Base-by-base conservation (phyloP, 192 early-diverging fungal genomes). In the Podila horticola region DNA sequence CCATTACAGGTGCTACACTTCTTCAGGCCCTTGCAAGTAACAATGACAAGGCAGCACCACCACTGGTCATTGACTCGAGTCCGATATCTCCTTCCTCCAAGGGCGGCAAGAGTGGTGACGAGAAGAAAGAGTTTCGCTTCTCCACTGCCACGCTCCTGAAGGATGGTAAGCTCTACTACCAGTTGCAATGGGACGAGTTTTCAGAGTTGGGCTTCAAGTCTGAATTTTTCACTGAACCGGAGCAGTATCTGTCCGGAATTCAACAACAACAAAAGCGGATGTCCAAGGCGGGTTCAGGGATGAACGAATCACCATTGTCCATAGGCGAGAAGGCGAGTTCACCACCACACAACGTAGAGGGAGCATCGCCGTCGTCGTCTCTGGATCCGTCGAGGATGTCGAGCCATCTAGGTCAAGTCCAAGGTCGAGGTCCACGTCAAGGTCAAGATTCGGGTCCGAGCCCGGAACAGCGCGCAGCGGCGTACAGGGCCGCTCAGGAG, bases 111-210 rank as follows among this genome's bases (percentile, higher is more conserved):
- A 61, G 31, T 38, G 65, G 22, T 48, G 51, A 58, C 34, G 52
- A 19, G 15, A 58, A 38, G 41, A 79, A 79, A 41, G 75, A 79
- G 49, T 70, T 33, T 49, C 65, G 66, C 20, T 79, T 79, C 75
- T 79, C 75, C 36, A 72, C 75, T 41, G 69, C 70, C 49, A 79
- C 75, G 36, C 75, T 79, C 55, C 41, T 79, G 70, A 79, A 72
- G 75, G 75, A 79, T 79, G 75, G 75, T 79, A 79, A 72, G 75
- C 75, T 79, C 75, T 68, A 68, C 34, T 72, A 79, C 70, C 69
- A 79, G 66, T 36, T 79, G 59, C 75, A 72, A 68, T 79, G 75
- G 75, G 70, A 79, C 24, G 58, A 79, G 49, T 79, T 79, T 68
- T 79, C 75, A 29, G 68, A 79, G 38, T 49, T 79, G 33, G 75